phyloP scores from a whole-genome alignment of 352 stramenopile species.

The Detonula confervacea region DNA sequence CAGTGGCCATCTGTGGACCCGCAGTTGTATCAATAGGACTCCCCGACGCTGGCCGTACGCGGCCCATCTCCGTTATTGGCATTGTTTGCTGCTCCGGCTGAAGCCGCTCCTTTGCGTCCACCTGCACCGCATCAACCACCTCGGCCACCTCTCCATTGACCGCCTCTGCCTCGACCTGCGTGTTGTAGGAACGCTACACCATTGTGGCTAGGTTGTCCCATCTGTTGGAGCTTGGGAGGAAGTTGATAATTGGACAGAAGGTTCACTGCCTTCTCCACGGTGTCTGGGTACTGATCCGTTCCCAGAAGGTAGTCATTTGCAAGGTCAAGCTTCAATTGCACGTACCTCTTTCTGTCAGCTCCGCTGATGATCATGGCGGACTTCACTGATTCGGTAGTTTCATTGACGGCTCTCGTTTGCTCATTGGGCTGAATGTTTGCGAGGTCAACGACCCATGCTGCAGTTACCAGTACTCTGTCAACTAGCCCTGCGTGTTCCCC shows the following conservation, averaged over 20 bases:
- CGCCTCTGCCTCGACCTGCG: background rate
- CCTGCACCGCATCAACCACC: background rate
- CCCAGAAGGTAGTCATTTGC: slow-evolving; percentile 11
- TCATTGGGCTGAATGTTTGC: background rate
- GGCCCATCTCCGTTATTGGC: background rate
- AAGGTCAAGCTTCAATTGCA: background rate
- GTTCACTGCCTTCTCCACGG: background rate
- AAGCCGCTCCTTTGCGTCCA: background rate
- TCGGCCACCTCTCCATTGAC: slow-evolving; percentile 2
- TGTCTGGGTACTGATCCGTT: slow-evolving; percentile 4
- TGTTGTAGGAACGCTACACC: background rate
- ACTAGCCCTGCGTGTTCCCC: slow-evolving; percentile 2
- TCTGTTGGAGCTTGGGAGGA: slow-evolving; percentile 1
- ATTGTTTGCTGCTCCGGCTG: background rate
- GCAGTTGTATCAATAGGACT: no score
- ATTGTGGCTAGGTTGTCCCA: background rate
- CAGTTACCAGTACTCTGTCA: background rate
- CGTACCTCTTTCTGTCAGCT: background rate
- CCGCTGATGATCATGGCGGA: slow-evolving; percentile 16
- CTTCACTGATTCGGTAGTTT: slow-evolving; percentile 4
- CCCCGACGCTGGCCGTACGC: background rate
- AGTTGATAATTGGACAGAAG: background rate
- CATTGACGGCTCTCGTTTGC: background rate
- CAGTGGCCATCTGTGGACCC: background rate
- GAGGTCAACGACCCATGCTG: background rate